phyloP scores from a whole-genome alignment of 305 asterid species.

The Fraxinus velutina region DNA sequence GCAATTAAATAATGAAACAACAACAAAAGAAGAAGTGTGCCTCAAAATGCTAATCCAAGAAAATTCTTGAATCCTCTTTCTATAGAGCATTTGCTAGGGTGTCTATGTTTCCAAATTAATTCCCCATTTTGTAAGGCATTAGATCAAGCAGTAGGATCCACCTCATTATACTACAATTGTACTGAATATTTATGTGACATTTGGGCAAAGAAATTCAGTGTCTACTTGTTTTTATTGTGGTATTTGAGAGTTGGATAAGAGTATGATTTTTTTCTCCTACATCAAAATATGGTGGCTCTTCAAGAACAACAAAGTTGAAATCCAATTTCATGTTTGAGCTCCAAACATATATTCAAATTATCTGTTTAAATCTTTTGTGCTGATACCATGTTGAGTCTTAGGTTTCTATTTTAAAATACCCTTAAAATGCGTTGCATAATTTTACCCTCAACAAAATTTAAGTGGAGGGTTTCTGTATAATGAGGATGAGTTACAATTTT shows the following conservation, averaged over 20 bases:
- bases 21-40: background rate
- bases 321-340: background rate
- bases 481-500: too few species aligned
- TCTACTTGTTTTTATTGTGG: background rate
- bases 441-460: too few species aligned
- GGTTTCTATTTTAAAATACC: too few species aligned
- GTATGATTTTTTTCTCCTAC: too few species aligned
- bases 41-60: background rate
- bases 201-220: background rate
- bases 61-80: background rate
- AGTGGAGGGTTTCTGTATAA: too few species aligned
- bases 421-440: too few species aligned
- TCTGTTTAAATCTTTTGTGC: background rate
- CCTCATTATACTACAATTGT: background rate
- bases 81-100: background rate
- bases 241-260: background rate
- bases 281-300: background rate
- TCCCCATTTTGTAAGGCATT: background rate
- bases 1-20: background rate
- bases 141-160: background rate
- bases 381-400: background rate
- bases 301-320: background rate
- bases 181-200: background rate
- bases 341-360: background rate
- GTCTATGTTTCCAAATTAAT: background rate